phyloP scores from a whole-genome alignment of 257 asterid species.

The Primulina huaijiensis region DNA sequence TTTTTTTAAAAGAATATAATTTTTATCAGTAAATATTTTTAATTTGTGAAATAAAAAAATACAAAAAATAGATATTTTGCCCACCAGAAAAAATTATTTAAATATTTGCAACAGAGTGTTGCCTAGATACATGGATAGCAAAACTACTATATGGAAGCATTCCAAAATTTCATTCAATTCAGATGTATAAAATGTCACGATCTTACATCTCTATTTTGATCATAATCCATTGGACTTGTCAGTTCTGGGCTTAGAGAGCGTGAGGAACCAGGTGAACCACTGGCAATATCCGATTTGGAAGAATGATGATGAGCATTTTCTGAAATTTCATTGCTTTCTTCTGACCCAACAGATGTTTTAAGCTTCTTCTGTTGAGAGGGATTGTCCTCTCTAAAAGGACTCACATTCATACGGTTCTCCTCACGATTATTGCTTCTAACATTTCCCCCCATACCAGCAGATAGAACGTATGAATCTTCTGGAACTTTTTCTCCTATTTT shows the following conservation, averaged over 20 bases:
- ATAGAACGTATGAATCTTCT: slow-evolving; percentile 58
- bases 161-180: slow-evolving; percentile 12
- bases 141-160: slow-evolving; percentile 7
- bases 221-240: slow-evolving; percentile 38
- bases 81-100: too few species aligned
- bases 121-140: slow-evolving; percentile 11
- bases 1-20: neutral
- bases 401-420: slow-evolving; percentile 28
- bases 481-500: slow-evolving; percentile 58
- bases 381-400: slow-evolving; percentile 30
- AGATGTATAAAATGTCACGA: slow-evolving; percentile 2
- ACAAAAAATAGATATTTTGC: too few species aligned
- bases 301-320: slow-evolving; percentile 27
- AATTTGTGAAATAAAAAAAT: too few species aligned
- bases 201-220: slow-evolving; percentile 45
- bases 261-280: slow-evolving; percentile 40
- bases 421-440: slow-evolving; percentile 19
- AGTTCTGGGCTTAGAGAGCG: slow-evolving; percentile 50
- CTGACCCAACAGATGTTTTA: slow-evolving; percentile 37
- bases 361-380: slow-evolving; percentile 42
- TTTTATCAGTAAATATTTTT: too few species aligned
- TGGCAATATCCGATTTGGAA: slow-evolving; percentile 29
- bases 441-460: slow-evolving; percentile 32
- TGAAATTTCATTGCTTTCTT: slow-evolving; percentile 20
- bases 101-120: neutral